Evolutionary conservation across 2,329 filamentous ascomycete genomes (phyloP).

Genomic region (Talaromyces albobiverticillius): DNA sequence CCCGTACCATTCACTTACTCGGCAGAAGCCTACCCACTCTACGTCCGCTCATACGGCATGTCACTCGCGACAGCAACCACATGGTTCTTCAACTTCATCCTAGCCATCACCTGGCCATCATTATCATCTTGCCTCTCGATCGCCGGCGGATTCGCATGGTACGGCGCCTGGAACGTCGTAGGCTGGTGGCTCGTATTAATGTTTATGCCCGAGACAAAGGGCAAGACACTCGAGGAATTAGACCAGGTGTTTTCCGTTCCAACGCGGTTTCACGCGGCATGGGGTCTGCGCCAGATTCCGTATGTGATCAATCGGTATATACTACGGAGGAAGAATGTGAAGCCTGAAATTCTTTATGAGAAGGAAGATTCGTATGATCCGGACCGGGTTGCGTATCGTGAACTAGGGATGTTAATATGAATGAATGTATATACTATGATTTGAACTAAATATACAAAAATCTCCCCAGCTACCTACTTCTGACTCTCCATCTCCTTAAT

Average conservation of each 20-base stretch:
- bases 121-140: constrained; percentile 47
- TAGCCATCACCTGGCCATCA: constrained; percentile 54
- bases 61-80: constrained; percentile 61
- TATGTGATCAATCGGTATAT: constrained; percentile 36
- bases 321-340: constrained; percentile 36
- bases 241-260: constrained; percentile 56
- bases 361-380: constrained; percentile 22
- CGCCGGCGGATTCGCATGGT: constrained; percentile 55
- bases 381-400: constrained; percentile 5
- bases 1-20: constrained; percentile 66
- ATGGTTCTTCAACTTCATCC: constrained; percentile 57
- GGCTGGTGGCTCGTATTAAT: constrained; percentile 47
- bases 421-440: background rate
- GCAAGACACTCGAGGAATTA: constrained; percentile 45
- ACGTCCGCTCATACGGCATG: constrained; percentile 62
- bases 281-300: constrained; percentile 36
- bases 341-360: constrained; percentile 35
- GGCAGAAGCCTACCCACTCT: constrained; percentile 64
- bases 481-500: constrained; percentile 51
- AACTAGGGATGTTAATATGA: constrained; percentile 12
- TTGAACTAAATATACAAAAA: background rate
- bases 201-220: constrained; percentile 42
- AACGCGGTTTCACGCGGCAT: constrained; percentile 41
- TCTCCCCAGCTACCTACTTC: no score
- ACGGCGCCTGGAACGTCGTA: constrained; percentile 40